Evolutionary conservation across 1,284 basidiomycete species (phyloP), one percentile per base, ranked within the genome.

Genomic region (Papiliotrema terrestris): DNA sequence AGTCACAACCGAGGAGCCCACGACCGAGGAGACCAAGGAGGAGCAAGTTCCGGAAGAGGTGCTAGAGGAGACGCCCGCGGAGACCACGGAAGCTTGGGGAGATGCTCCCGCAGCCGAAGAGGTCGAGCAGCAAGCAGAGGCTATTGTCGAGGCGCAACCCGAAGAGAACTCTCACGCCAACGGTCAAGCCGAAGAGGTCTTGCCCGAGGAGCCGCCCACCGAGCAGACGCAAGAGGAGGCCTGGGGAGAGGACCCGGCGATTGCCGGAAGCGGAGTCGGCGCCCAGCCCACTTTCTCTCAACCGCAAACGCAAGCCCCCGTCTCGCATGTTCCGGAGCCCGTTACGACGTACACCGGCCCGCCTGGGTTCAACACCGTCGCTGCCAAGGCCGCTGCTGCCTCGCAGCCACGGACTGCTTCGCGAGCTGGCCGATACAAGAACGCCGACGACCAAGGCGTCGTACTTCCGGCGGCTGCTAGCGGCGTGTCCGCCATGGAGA

Each of bases 331-430:
- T 17, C 60, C 71, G 6, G 72, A 73, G 53, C 69, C 73, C 6
- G 67, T 66, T 8, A 71, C 71, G 17, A 73, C 72, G 36, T 76
- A 76, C 61, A 72, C 72, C 35, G 75, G 74, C 17, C 77, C 77
- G 44, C 77, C 77, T 29, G 77, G 77, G 11, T 74, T 78, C 68
- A 75, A 72, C 68, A 65, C 69, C n/a, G 59, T 70, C 32, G 60
- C 67, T 13, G 45, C 69, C 39, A 66, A 65, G 41, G 48, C 44
- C 50, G 54, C 55, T 45, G 65, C 61, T 26, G 60, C 60, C 54
- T 51, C 58, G 38, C 67, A 63, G 42, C 62, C 64, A 17, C 66
- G 74, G 54, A 74, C 73, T n/a, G 71, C 63, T 55, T 76, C 72
- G 2, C 71, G 75, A 43, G 68, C 69, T 46, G 72, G 73, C 43